Conservation (phyloP, 768 basidiomycete species). For the Pisolithus tinctorius region DNA sequence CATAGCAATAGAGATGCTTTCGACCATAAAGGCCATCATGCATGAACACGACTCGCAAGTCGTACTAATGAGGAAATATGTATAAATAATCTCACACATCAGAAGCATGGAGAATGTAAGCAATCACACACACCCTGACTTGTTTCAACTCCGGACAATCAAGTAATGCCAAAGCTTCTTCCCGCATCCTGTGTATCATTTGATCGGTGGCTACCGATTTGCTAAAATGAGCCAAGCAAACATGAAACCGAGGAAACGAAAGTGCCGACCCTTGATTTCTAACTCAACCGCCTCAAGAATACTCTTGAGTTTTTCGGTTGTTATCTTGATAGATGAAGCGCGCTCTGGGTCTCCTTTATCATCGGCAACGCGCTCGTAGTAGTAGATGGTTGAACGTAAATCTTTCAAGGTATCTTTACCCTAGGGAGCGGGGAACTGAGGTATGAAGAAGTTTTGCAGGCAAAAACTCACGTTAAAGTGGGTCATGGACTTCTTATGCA, state of each 20-base stretch:
- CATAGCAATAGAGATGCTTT: slow-evolving; percentile 73
- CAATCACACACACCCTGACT: slow-evolving; percentile 43
- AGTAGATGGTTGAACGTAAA: slow-evolving; percentile 55
- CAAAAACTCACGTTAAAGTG: slow-evolving; percentile 45
- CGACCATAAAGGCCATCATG: slow-evolving; percentile 76
- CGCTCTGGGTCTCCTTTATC: slow-evolving; percentile 43
- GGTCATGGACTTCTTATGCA: slow-evolving; percentile 42
- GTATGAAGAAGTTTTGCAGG: neutral
- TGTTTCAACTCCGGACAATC: slow-evolving; percentile 61
- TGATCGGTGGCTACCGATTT: slow-evolving; percentile 44
- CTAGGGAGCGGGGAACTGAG: slow-evolving; percentile 28
- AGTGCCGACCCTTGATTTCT: slow-evolving; percentile 43
- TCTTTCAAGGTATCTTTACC: slow-evolving; percentile 57
- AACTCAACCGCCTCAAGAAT: slow-evolving; percentile 47
- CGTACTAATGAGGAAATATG: slow-evolving; percentile 48
- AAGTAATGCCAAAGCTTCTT: slow-evolving; percentile 40
- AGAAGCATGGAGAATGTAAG: neutral
- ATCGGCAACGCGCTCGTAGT: slow-evolving; percentile 63
- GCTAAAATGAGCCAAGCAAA: neutral
- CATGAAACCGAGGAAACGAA: neutral
- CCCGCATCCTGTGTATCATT: slow-evolving; percentile 38
- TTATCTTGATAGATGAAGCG: slow-evolving; percentile 33
- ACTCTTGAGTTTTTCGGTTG: slow-evolving; percentile 44
- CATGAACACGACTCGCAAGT: slow-evolving; percentile 70
- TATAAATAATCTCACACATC: neutral